Percentiles rank a stretch among this genome's conserved stretches.
These are phyloP conservation scores for Apiotrichum laibachii DNA, from an alignment of 1,284 basidiomycete genomes.

Conservation along the genomic window DNA sequence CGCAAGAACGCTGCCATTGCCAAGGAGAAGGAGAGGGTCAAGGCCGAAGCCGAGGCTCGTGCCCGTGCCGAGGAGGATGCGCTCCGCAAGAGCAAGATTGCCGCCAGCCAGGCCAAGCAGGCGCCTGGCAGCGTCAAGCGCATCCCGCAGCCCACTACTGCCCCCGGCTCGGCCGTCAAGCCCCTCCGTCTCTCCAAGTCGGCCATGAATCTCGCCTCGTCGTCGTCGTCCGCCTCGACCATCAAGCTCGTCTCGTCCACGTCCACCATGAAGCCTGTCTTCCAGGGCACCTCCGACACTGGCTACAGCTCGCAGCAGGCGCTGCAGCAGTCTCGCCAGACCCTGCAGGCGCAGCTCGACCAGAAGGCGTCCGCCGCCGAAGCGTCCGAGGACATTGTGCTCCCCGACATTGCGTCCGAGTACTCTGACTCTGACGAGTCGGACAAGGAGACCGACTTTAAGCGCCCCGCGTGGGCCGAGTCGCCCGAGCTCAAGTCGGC, in stretches of 20 bases:
- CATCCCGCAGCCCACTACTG: conserved; percentile 2
- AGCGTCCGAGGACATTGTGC: conserved; percentile 60
- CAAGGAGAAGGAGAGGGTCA: conserved; percentile 34
- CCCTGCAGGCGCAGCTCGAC: conserved; percentile 49
- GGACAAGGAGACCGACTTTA: conserved; percentile 58
- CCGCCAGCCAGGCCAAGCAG: conserved; percentile 27
- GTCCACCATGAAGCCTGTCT: conserved; percentile 30
- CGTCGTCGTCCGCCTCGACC: conserved; percentile 20
- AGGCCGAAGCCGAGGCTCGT: conserved; percentile 36
- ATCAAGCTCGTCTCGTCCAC: conserved; percentile 6
- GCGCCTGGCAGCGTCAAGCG: conserved; percentile 11
- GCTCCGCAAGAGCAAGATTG: conserved; percentile 50
- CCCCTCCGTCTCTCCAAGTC: conserved; percentile 24
- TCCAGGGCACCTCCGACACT: conserved; percentile 19
- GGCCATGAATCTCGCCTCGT: conserved; percentile 14
- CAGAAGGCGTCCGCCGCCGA: conserved; percentile 52
- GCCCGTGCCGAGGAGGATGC: conserved; percentile 42
- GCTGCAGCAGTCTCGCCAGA: conserved; percentile 29
- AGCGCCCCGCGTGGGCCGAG: conserved; percentile 80
- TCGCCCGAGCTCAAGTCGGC: conserved; percentile 76
- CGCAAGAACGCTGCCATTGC: no score
- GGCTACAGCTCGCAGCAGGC: conserved; percentile 18
- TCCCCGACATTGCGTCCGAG: conserved; percentile 91
- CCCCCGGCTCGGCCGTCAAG: conserved; percentile 18
- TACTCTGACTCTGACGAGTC: conserved; percentile 94